Evolutionary conservation across 192 early-diverging fungal genomes (phyloP).

Genomic region (Mortierella claussenii): DNA sequence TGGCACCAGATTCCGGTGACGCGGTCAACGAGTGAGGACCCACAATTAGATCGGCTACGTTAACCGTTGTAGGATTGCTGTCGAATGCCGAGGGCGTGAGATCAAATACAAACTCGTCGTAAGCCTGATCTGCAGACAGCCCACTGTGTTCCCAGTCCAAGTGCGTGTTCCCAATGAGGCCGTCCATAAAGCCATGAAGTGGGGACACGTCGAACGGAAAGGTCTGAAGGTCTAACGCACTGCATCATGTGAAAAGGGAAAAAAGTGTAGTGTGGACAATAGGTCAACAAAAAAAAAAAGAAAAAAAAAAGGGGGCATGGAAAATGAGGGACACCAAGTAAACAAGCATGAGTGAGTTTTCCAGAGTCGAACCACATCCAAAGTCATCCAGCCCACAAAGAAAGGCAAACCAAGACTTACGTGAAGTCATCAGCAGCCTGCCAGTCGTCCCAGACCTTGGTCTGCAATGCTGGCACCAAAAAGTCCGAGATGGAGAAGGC

Average conservation of each 20-base stretch:
- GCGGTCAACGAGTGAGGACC: constrained; percentile 28
- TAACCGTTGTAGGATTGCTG: constrained; percentile 32
- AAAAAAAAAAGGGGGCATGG: not conserved
- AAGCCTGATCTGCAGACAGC: constrained; percentile 37
- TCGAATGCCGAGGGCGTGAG: constrained; percentile 27
- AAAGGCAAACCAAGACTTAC: constrained; percentile 18
- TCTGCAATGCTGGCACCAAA: constrained; percentile 43
- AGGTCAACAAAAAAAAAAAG: no score
- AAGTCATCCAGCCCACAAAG: not conserved
- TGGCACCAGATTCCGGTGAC: not conserved
- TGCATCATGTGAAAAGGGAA: constrained; percentile 4
- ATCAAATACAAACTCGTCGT: constrained; percentile 50
- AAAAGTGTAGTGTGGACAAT: not conserved
- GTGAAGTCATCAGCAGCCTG: constrained; percentile 39
- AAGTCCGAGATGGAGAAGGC: constrained; percentile 51
- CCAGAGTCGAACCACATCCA: not conserved
- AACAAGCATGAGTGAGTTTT: constrained; percentile 21
- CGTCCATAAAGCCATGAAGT: constrained; percentile 23
- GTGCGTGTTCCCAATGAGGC: constrained; percentile 23
- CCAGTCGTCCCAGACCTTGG: constrained; percentile 53
- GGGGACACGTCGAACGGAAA: constrained; percentile 19
- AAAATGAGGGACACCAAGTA: not conserved
- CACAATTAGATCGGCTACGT: constrained; percentile 46
- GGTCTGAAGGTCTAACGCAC: constrained; percentile 33
- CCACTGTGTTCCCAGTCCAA: constrained; percentile 23